phyloP scores from a whole-genome alignment of 805 yeast genomes.

The Danielia reshetovae region DNA sequence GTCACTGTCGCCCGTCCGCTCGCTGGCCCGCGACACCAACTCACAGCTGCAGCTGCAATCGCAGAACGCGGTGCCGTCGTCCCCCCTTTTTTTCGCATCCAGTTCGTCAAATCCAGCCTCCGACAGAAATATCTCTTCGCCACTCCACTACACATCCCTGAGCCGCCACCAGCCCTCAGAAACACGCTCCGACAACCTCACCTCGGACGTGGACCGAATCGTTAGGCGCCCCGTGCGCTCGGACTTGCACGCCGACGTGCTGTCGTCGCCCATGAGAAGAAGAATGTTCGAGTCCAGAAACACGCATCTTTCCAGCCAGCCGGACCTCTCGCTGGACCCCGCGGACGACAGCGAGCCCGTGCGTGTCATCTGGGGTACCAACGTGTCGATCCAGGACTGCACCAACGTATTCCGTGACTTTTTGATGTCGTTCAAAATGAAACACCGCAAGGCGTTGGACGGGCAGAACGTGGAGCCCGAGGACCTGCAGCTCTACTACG shows the following conservation, averaged over 20 bases:
- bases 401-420: slow-evolving; percentile 77
- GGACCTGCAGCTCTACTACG: slow-evolving; percentile 73
- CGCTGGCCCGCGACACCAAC: slow-evolving; percentile 13
- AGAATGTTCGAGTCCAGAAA: slow-evolving; percentile 44
- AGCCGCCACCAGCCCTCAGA: slow-evolving; percentile 34
- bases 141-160: slow-evolving; percentile 47
- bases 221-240: slow-evolving; percentile 62
- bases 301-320: background rate
- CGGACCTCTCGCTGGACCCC: slow-evolving; percentile 19
- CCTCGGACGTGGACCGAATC: slow-evolving; percentile 41
- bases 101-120: slow-evolving; percentile 42
- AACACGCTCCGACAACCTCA: slow-evolving; percentile 39
- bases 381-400: slow-evolving; percentile 88
- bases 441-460: slow-evolving; percentile 58
- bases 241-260: slow-evolving; percentile 68
- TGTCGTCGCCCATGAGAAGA: slow-evolving; percentile 66
- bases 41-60: slow-evolving; percentile 33
- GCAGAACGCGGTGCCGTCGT: slow-evolving; percentile 46
- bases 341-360: slow-evolving; percentile 58
- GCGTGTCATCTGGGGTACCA: slow-evolving; percentile 97
- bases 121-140: slow-evolving; percentile 43
- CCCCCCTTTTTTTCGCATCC: slow-evolving; percentile 52
- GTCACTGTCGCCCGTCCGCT: slow-evolving; percentile 19
- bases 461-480: slow-evolving; percentile 39
- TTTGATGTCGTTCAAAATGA: slow-evolving; percentile 75